phyloP scores from a whole-genome alignment of 192 early-diverging fungal species.

The Coemansia sp. region DNA sequence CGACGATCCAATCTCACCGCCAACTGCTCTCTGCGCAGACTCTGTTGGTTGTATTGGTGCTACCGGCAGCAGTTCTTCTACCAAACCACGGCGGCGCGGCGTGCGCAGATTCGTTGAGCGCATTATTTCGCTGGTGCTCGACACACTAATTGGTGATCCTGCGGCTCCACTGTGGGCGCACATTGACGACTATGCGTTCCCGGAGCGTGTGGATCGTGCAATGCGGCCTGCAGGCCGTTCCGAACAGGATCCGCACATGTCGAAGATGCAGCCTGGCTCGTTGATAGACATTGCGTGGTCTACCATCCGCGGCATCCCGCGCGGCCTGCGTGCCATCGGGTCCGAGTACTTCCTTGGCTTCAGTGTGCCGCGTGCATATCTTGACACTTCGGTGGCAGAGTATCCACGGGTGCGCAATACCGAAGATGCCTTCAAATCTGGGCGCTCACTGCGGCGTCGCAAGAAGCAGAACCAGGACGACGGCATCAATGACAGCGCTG shows the following conservation, averaged over 20 bases:
- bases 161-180: conserved; percentile 35
- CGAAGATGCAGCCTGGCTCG: conserved; percentile 43
- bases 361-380: conserved; percentile 31
- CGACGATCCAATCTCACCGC: neutral
- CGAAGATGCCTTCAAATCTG: conserved; percentile 20
- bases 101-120: conserved; percentile 14
- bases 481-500: neutral
- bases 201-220: conserved; percentile 29
- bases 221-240: conserved; percentile 33
- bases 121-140: conserved; percentile 12
- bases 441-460: neutral
- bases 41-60: too few species aligned
- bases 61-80: neutral
- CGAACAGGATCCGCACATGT: conserved; percentile 12
- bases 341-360: conserved; percentile 41
- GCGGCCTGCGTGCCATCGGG: neutral
- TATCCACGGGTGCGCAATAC: conserved; percentile 25
- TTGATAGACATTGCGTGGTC: conserved; percentile 29
- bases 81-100: conserved; percentile 15
- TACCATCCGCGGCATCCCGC: conserved; percentile 10
- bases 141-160: conserved; percentile 37
- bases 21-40: neutral
- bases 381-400: conserved; percentile 27
- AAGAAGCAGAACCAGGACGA: neutral
- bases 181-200: conserved; percentile 54